Base-by-base conservation (phyloP, 31 red algal species). In the Asparagopsis taxiformis region DNA sequence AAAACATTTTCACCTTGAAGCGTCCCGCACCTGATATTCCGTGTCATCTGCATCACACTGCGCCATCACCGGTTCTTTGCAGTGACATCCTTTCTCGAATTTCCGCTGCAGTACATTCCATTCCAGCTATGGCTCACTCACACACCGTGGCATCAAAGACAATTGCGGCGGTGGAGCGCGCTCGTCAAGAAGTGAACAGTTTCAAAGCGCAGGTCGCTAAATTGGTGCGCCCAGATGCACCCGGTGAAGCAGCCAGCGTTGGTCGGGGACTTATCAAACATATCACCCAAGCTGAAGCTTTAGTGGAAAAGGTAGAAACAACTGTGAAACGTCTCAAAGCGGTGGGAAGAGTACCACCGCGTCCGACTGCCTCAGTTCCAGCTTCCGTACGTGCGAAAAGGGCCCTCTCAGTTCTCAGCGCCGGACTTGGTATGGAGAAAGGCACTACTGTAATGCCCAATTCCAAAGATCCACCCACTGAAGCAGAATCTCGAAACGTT, bases 221-320 rank as follows among this genome's bases (percentile, higher is more conserved):
- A 19, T 20, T 72, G 24, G 8, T 55, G 41, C 68, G 68, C 43
- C 22, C 25, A 15, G 71, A 75, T 8, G 17, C 55, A 10, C 8
- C 71, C 16, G 26, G 20, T 23, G 55, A 75, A 6, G 31, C 54
- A 13, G 21, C 19, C 31, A 29, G 6, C 31, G 21, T 60, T 15
- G 55, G 16, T 0, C 53, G 55, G 4, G n/a, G n/a, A 3, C 54
- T 75, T 13, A 25, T 30, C n/a, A 30, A 59, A 0, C 71, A 36
- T 32, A 59, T 62, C 8, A 24, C 53, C 19, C 53, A 62, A 25
- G 33, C 55, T 21, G 73, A 88, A 26, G 54, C 43, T 1, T 3
- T 64, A n/a, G 23, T 88, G 1, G 72, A 70, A 26, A 88, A 88
- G 48, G 71, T 65, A 19, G 83, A 88, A 16, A 62, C 64, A 8